Evolutionary conservation across 2,329 filamentous ascomycete genomes (phyloP).

Genomic region (Clonostachys solani): DNA sequence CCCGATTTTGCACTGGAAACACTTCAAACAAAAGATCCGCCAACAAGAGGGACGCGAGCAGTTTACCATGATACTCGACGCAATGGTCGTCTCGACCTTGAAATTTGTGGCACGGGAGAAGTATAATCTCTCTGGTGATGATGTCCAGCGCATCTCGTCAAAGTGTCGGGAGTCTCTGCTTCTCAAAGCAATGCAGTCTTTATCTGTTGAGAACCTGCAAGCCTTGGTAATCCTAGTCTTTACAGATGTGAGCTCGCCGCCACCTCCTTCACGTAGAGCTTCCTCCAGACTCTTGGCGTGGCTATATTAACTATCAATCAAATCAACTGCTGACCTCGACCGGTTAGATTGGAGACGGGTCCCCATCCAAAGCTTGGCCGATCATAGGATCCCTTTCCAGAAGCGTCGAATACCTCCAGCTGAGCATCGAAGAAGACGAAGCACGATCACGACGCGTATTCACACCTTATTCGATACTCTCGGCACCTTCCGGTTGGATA

Average conservation of each 20-base stretch:
- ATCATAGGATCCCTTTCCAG: constrained; percentile 19
- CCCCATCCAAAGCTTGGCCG: constrained; percentile 16
- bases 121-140: neutral
- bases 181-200: constrained; percentile 18
- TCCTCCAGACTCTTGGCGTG: too few species aligned
- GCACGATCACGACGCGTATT: constrained; percentile 12
- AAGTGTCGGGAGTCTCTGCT: neutral
- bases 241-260: constrained; percentile 17
- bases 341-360: constrained; percentile 10
- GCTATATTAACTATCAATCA: neutral
- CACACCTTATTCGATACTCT: constrained; percentile 17
- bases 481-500: constrained; percentile 17
- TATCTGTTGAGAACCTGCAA: constrained; percentile 27
- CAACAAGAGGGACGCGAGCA: neutral
- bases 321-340: constrained; percentile 9
- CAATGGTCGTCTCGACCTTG: neutral
- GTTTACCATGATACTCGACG: neutral
- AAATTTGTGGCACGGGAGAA: neutral
- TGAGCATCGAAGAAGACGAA: constrained; percentile 16
- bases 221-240: constrained; percentile 29
- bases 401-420: constrained; percentile 19
- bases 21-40: neutral
- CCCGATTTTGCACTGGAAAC: neutral
- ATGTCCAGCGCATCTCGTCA: neutral
- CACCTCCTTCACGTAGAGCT: constrained; percentile 6